Base-by-base conservation (phyloP, 129 eudicot species). In the Cynara cardunculus region DNA sequence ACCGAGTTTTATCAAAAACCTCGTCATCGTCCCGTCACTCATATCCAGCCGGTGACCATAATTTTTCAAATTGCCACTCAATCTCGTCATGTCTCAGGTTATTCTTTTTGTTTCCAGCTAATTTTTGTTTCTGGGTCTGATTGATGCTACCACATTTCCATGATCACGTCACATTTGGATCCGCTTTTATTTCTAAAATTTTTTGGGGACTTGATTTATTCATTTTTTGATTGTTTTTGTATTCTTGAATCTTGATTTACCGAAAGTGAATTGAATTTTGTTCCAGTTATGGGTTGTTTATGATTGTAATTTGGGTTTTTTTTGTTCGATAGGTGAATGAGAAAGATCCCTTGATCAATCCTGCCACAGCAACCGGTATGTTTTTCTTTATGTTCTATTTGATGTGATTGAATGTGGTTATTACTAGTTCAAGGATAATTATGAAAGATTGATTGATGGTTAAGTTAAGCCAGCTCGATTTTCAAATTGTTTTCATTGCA, bases 1-100 rank as follows among this genome's bases (percentile, higher is more conserved):
- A 26, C 19, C 72, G 73, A 69, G 73, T 69, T 69, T 69, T 69
- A 69, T 69, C 73, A 69, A 69, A 69, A 69, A 69, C 73, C 73
- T 69, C 73, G 22, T 68, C 73, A 16, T 69, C 73, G 2, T 69
- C 21, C 37, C 72, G 72, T 68, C 72, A 68, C 72, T 26, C 39
- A 14, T 69, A 31, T 28, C 41, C 22, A 14, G 3, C 35, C 72
- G 39, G 21, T 69, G 7, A 13, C 72, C 21, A 69, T 53, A 28
- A 69, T 69, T 19, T 12, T 13, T 14, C 24, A 69, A 69, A 13
- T 69, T 69, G 1, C 8, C 41, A 69, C 73, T 69, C 35, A 18
- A 31, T 69, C 73, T 69, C 73, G 41, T 69, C 73, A 69, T 69
- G 73, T 69, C 73, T 69, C 73, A 18, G 73, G 73, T 69, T 28